Conservation (phyloP, 2,329 filamentous ascomycete species). For the Penicillium sp. region DNA sequence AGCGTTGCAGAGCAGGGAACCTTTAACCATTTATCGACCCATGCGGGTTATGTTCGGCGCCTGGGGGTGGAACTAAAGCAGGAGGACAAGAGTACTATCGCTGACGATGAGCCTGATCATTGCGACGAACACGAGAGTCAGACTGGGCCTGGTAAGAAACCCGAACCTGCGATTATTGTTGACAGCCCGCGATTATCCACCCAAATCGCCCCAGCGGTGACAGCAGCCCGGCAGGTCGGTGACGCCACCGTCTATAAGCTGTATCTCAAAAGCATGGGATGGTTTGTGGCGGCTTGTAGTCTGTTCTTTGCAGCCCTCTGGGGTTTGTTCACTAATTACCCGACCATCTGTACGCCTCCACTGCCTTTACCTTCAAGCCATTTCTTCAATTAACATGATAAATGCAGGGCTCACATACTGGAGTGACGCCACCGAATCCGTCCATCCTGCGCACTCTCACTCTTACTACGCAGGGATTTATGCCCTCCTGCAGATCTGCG, state of each 20-base stretch:
- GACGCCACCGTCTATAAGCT: constrained; percentile 29
- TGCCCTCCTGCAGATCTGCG: constrained; percentile 31
- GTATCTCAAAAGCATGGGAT: constrained; percentile 31
- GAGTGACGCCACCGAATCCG: constrained; percentile 15
- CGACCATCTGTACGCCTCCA: constrained; percentile 28
- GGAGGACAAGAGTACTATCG: background rate
- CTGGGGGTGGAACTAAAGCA: background rate
- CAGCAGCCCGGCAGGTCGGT: constrained; percentile 28
- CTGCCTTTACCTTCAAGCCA: background rate
- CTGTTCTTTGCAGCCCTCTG: constrained; percentile 27
- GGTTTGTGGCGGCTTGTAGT: constrained; percentile 15
- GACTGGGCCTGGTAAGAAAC: background rate
- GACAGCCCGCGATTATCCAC: background rate
- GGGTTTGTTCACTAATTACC: constrained; percentile 33
- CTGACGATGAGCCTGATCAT: background rate
- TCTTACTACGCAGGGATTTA: constrained; percentile 35
- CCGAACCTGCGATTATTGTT: background rate
- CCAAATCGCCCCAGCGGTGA: background rate
- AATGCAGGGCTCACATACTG: background rate
- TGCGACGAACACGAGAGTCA: background rate
- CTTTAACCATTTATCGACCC: background rate
- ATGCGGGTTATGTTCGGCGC: background rate
- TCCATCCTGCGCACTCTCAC: constrained; percentile 24
- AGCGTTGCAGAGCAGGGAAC: background rate
- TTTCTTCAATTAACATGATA: background rate